Evolutionary conservation across 306 rosid species (phyloP).

Genomic region (Vigna mungo): DNA sequence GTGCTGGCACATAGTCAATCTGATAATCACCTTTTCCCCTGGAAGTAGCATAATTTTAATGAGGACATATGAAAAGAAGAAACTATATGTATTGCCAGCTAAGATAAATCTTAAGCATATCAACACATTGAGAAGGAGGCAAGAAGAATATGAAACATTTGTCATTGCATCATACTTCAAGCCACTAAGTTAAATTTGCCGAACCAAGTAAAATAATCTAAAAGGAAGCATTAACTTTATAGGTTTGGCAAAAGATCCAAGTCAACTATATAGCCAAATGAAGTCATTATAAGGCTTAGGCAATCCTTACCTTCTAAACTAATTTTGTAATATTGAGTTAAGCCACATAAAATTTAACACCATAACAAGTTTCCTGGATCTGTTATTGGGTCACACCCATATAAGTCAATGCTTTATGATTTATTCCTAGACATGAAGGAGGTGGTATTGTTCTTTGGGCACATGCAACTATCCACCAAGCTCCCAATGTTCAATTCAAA

Average conservation of each 20-base stretch:
- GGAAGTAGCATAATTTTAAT: conserved; percentile 39
- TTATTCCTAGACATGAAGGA: not conserved
- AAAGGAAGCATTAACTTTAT: not conserved
- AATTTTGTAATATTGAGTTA: not conserved
- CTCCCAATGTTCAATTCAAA: not conserved
- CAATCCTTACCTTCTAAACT: not conserved
- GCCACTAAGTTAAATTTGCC: not conserved
- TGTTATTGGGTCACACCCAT: not conserved
- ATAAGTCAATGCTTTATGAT: not conserved
- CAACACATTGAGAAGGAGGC: not conserved
- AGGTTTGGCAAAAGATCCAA: not conserved
- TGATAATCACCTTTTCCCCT: conserved; percentile 89
- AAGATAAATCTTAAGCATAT: not conserved
- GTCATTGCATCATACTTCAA: not conserved
- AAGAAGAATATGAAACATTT: not conserved
- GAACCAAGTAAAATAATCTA: not conserved
- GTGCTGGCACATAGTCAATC: conserved; percentile 91
- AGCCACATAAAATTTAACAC: not conserved
- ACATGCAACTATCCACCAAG: not conserved
- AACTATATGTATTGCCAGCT: not conserved
- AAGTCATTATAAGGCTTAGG: not conserved
- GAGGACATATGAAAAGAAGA: conserved; percentile 13
- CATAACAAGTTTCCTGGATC: not conserved
- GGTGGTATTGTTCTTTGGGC: not conserved
- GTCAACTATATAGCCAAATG: not conserved